phyloP scores from a whole-genome alignment of 1,284 basidiomycete genomes.

The Austroboletus olivaceoglutinosus region DNA sequence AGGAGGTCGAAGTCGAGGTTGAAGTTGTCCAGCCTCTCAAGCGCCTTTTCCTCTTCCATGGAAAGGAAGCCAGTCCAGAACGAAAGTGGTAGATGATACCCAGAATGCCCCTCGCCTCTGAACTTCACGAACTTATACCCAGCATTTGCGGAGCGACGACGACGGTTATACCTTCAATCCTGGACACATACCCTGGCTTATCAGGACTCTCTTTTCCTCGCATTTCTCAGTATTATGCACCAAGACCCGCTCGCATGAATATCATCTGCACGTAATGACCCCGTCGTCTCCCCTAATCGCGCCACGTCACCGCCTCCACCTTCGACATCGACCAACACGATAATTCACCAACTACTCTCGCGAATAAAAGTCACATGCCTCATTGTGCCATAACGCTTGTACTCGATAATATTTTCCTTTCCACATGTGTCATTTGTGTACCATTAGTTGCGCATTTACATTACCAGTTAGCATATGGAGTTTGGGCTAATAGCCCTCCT shows the following conservation, averaged over 20 bases:
- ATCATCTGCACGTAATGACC: conserved; percentile 29
- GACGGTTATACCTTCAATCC: conserved; percentile 32
- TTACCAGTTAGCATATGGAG: conserved; percentile 34
- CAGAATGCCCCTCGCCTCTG: conserved; percentile 10
- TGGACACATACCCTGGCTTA: conserved; percentile 40
- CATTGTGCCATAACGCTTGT: conserved; percentile 35
- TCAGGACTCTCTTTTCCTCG: conserved; percentile 15
- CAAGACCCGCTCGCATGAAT: conserved; percentile 23
- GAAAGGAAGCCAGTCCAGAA: conserved; percentile 30
- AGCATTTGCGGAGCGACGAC: conserved; percentile 27
- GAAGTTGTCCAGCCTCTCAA: conserved; percentile 48
- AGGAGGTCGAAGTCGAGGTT: conserved; percentile 49
- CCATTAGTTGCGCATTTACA: conserved; percentile 35
- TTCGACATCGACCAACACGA: conserved; percentile 13
- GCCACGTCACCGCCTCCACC: conserved; percentile 17
- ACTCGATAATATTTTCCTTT: conserved; percentile 32
- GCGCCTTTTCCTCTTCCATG: conserved; percentile 50
- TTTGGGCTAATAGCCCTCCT: conserved; percentile 33
- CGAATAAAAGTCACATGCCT: conserved; percentile 20
- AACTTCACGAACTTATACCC: conserved; percentile 29
- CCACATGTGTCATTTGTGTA: conserved; percentile 36
- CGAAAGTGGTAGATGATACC: conserved; percentile 27
- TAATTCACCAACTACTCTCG: conserved; percentile 14
- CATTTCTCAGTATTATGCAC: conserved; percentile 26
- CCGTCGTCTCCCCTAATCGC: conserved; percentile 33